Base-by-base conservation (phyloP, 208 protist species). In the Leishmania arabica region DNA sequence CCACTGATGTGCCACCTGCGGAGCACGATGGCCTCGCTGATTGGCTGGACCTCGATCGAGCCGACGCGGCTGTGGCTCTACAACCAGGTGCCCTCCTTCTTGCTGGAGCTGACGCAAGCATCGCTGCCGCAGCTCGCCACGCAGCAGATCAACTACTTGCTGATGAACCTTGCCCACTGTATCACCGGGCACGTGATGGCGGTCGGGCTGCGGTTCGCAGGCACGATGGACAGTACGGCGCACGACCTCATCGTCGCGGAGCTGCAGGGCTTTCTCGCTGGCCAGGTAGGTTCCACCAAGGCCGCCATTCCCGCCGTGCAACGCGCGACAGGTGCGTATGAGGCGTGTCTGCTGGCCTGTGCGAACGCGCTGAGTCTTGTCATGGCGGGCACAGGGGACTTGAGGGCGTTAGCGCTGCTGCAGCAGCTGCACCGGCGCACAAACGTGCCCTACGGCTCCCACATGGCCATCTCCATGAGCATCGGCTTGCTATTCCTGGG, bases 401-500 rank as follows among this genome's bases (percentile, higher is more conserved):
- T 96, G 17, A 79, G 92, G 47, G 84, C 89, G 2, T 87, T 99
- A 6, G 74, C 81, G 27, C 68, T 95, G 3, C 79, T 99, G 40
- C 90, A 93, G 62, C 87, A 84, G 31, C 75, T 99, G 13, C 86
- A 97, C 75, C 82, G 80, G 6, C 88, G 87, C 62, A 80, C 86
- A 8, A 87, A 95, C 45, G 85, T 93, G 5, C 76, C 84, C 8
- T 99, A 99, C 88, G 98, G 99, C 40, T 86, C 89, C 45, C 96
- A 99, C 86, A 98, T 99, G 97, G 92, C 97, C 8, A 77, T 98
- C 13, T 89, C 90, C 53, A 99, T 99, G 95, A 90, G 96, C 13
- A 91, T 98, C 58, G 99, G 99, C 17, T 80, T 99, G 37, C 83
- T 99, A 1, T 99, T 99, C 73, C 88, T 99, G 17, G 98, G 98